Evolutionary conservation across 2,329 filamentous ascomycete genomes (phyloP).

Genomic region (Thelonectria blattea): DNA sequence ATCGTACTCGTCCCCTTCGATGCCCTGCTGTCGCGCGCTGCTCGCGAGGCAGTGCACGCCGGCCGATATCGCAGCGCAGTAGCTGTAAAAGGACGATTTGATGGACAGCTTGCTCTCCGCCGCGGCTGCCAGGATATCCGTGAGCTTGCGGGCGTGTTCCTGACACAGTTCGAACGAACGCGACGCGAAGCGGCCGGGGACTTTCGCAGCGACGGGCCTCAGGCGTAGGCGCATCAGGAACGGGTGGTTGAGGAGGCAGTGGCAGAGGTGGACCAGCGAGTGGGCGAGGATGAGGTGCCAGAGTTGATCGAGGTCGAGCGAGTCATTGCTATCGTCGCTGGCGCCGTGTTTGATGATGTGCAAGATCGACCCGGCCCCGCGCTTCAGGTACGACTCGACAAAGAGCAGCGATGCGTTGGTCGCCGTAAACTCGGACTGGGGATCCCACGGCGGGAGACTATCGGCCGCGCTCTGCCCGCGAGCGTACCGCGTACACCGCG

Average conservation of each 20-base stretch:
- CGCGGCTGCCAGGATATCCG: slow-evolving; percentile 7
- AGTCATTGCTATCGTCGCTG: background rate
- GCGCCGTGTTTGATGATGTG: slow-evolving; percentile 17
- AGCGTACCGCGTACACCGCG: slow-evolving; percentile 19
- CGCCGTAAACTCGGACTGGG: slow-evolving; percentile 22
- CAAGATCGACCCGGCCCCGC: slow-evolving; percentile 3
- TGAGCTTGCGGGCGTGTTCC: slow-evolving; percentile 17
- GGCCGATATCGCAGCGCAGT: slow-evolving; percentile 19
- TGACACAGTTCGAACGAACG: slow-evolving; percentile 5
- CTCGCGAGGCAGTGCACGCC: slow-evolving; percentile 22
- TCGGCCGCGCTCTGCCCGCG: slow-evolving; percentile 7
- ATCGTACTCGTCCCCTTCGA: slow-evolving; percentile 14
- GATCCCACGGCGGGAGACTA: slow-evolving; percentile 21
- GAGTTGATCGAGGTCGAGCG: slow-evolving; percentile 14
- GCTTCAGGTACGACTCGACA: slow-evolving; percentile 19
- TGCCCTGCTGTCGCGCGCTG: slow-evolving; percentile 11
- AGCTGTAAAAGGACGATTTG: slow-evolving; percentile 23
- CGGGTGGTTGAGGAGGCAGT: slow-evolving; percentile 59
- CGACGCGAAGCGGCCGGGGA: slow-evolving; percentile 14
- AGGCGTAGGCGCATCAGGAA: slow-evolving; percentile 55
- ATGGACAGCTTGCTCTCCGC: slow-evolving; percentile 6
- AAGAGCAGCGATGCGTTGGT: slow-evolving; percentile 20
- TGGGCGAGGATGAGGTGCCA: slow-evolving; percentile 24
- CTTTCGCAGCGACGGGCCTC: slow-evolving; percentile 6
- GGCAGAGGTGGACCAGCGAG: slow-evolving; percentile 25